Conservation (phyloP, 75 land plant species). For the Pinus albicaulis region DNA sequence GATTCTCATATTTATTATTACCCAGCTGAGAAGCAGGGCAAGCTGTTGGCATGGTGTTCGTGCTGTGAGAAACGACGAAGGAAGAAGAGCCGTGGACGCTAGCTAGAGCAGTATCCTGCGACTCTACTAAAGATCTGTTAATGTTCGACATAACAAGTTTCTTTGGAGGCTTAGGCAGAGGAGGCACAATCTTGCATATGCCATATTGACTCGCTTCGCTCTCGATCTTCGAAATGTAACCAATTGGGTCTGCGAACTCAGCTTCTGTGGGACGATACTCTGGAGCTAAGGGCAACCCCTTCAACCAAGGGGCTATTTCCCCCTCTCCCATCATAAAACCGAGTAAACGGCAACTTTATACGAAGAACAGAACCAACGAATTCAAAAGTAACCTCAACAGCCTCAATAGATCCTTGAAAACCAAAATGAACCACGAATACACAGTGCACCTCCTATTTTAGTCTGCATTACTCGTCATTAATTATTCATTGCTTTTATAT, state of each 20-base stretch:
- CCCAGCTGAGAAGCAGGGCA: constrained; percentile 1
- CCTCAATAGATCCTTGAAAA: too few species aligned
- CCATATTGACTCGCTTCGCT: constrained; percentile 85
- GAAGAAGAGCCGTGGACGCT: constrained; percentile 7
- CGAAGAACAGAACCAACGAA: too few species aligned
- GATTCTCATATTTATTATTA: not conserved
- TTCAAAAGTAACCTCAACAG: too few species aligned
- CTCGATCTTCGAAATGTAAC: constrained; percentile 88
- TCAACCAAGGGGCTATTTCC: constrained; percentile 46
- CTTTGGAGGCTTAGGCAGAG: constrained; percentile 66
- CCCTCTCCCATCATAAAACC: too few species aligned
- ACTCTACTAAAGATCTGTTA: constrained; percentile 58
- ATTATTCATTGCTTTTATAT: too few species aligned
- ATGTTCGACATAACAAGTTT: constrained; percentile 68
- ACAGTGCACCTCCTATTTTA: too few species aligned
- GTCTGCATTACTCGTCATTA: too few species aligned
- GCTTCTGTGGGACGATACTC: constrained; percentile 88
- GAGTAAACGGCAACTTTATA: too few species aligned
- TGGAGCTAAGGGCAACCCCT: constrained; percentile 81
- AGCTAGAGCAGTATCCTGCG: constrained; percentile 30
- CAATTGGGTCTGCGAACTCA: constrained; percentile 96
- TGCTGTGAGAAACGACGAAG: not conserved
- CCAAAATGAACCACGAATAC: too few species aligned
- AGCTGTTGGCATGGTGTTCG: not conserved
- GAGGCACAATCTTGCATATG: constrained; percentile 94